Conservation (phyloP, 2,329 filamentous ascomycete genomes). For the Alternaria rosae region DNA sequence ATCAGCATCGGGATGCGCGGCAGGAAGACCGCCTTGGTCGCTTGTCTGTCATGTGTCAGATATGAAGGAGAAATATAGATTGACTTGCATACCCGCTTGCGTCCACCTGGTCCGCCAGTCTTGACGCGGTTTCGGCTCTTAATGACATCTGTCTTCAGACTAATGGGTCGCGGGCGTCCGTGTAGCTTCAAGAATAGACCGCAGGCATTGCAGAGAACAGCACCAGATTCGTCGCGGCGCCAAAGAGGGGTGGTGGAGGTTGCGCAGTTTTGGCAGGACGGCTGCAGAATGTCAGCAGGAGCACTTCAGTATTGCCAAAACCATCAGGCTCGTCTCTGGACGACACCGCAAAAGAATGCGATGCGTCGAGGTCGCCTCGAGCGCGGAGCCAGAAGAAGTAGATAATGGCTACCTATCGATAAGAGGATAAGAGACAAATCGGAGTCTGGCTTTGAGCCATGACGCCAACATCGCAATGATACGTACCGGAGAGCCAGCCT, state of each 20-base stretch:
- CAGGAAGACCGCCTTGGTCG: conserved; percentile 63
- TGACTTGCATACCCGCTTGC: conserved; percentile 75
- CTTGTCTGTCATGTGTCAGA: conserved; percentile 30
- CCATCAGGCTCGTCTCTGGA: neutral
- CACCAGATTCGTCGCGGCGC: conserved; percentile 94
- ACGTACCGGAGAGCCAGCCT: conserved; percentile 67
- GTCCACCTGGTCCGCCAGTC: conserved; percentile 78
- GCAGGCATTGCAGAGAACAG: conserved; percentile 97
- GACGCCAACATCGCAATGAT: conserved; percentile 23
- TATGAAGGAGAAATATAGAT: neutral
- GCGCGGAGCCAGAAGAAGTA: conserved; percentile 10
- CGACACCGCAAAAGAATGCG: neutral
- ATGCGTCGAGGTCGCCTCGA: neutral
- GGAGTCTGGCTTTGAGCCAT: conserved; percentile 27
- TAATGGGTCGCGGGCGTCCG: conserved; percentile 89
- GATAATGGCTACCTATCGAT: conserved; percentile 41
- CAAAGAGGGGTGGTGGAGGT: conserved; percentile 96
- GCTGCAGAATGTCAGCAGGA: conserved; percentile 61
- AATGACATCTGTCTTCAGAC: conserved; percentile 98
- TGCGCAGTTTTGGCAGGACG: conserved; percentile 93
- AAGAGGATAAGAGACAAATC: conserved; percentile 52
- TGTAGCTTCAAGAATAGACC: conserved; percentile 97
- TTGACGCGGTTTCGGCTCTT: conserved; percentile 99
- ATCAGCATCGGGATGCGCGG: conserved; percentile 63
- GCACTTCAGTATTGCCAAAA: conserved; percentile 6